phyloP scores from a whole-genome alignment of 768 basidiomycete species.

The Russula vinacea region DNA sequence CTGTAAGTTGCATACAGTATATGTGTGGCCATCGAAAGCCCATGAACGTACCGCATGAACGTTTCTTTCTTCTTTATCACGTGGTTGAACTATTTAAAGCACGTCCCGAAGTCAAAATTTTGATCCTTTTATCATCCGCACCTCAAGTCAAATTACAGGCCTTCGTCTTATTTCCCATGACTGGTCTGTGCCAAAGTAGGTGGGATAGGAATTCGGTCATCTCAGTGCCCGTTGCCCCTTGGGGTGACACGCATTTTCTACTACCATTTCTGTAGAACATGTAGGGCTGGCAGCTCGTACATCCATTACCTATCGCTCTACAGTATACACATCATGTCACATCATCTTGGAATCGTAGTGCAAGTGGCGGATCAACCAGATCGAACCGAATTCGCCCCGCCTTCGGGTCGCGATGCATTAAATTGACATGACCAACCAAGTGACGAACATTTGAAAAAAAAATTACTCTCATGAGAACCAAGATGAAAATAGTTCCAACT shows the following conservation, averaged over 20 bases:
- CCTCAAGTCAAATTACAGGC: slow-evolving; percentile 33
- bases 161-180: slow-evolving; percentile 7
- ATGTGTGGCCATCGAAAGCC: background rate
- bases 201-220: slow-evolving; percentile 28
- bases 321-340: background rate
- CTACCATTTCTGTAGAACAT: slow-evolving; percentile 8
- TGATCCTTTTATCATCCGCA: slow-evolving; percentile 14
- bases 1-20: slow-evolving; percentile 3
- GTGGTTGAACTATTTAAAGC: background rate
- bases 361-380: background rate
- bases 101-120: background rate
- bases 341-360: background rate
- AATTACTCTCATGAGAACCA: background rate
- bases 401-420: background rate
- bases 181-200: slow-evolving; percentile 32
- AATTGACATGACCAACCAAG: background rate
- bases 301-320: background rate
- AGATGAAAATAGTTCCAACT: too few species aligned
- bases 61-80: background rate
- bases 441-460: background rate
- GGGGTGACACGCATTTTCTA: slow-evolving; percentile 17
- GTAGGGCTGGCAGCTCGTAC: slow-evolving; percentile 31
- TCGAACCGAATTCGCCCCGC: background rate
- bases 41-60: background rate
- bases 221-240: slow-evolving; percentile 26